Base-by-base conservation (phyloP, 2,329 filamentous ascomycete species). In the Colletotrichum nymphaeae region DNA sequence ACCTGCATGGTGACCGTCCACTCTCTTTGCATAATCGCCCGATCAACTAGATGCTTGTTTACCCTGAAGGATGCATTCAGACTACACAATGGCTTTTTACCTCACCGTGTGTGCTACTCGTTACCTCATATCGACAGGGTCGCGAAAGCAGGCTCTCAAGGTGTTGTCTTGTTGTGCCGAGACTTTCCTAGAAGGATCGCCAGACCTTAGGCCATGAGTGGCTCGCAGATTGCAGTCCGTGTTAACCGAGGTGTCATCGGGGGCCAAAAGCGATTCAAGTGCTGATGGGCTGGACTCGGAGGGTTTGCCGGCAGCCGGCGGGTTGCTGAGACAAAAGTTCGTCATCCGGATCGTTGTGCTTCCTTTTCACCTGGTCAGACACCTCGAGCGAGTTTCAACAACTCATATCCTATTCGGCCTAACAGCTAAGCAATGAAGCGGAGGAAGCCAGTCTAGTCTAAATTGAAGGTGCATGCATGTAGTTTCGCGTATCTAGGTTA, bases 31-130 rank as follows among this genome's bases (percentile, higher is more conserved):
- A 46, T 42, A 46, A 46, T 46, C 42, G 42, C 42, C 42, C 42
- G 42, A n/a, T 46, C 19, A n/a, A 19, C 42, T n/a, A 46, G 42
- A 32, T 32, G 30, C 9, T 16, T 42, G 32, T 16, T 16, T 14
- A 42, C 37, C 12, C 37, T 42, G 37, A 12, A 1, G 12, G 37
- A 5, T 16, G 37, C 37, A 42, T 46, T 3, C 19, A 46, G 7
- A 9, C 16, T 46, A n/a, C 42, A n/a, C n/a, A 2, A 32, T 46
- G 19, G 19, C 42, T n/a, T 46, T 19, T 46, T 8, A 4, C 6
- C 3, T 46, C 7, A n/a, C 7, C 42, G 8, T 0, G 16, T n/a
- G 7, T 1, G 3, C 19, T n/a, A 4, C 42, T 19, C 4, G 4
- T 4, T n/a, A 19, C 2, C 42, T 1, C 42, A 46, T n/a, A 2